Base-by-base conservation (phyloP, 768 basidiomycete genomes). In the Chiua virens region DNA sequence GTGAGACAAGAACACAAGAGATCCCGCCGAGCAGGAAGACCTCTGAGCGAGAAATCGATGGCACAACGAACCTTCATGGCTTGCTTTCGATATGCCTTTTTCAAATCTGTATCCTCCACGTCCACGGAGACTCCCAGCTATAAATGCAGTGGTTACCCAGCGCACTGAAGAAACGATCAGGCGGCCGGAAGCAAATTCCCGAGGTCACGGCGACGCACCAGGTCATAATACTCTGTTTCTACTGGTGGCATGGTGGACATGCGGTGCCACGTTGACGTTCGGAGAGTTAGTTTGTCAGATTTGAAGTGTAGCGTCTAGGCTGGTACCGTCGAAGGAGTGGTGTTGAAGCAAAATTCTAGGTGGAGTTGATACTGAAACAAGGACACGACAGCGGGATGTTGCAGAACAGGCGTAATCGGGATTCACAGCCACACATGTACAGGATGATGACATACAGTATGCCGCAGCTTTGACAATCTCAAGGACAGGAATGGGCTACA, bases 61-160 rank as follows among this genome's bases (percentile, higher is more conserved):
- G 27, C 13, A 41, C 43, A 27, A 71, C 78, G 54, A 50, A 89
- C 93, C 79, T 89, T 89, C 80, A 98, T 95, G 20, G 96, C 94
- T 61, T 89, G 86, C 69, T 88, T 96, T 57, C 96, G 76, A 70
- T 98, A 98, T 2, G 90, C 95, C 72, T 94, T 98, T 79, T 98
- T 98, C 57, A 98, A 71, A 49, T 84, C 81, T 0, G 82, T 87
- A 56, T 92, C 90, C 58, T 83, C 81, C 32, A 80, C 89, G 61
- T 93, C 88, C 28, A 81, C 75, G 1, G 76, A 53, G 17, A 94
- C 88, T 20, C 79, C 85, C 35, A 94, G 75, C 89, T 92, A 66
- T 34, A 39, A 15, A 43, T 30, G 32, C 41, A 17, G 46, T 48
- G 9, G 18, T 51, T 20, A 10, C 13, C 39, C 17, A 17, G 20